Conservation (phyloP, 371 early-diverging fungal species). For the Mycotypha africana region DNA sequence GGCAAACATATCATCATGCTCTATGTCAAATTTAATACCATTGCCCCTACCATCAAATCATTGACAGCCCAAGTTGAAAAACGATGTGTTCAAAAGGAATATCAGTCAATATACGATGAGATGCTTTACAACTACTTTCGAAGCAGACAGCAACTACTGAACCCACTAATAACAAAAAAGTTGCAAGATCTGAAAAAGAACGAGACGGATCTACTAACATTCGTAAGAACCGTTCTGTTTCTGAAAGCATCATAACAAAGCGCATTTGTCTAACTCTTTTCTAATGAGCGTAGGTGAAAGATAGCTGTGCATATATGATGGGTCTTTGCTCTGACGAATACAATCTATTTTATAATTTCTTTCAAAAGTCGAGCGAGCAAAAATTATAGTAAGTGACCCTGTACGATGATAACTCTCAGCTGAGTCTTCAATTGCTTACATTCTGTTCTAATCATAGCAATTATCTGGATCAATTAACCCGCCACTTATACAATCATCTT, state of each 20-base stretch:
- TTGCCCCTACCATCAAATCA: slow-evolving; percentile 57
- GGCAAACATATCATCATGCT: slow-evolving; percentile 51
- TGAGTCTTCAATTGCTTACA: no score
- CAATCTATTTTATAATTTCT: slow-evolving; percentile 70
- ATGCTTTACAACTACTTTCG: slow-evolving; percentile 68
- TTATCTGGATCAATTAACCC: slow-evolving; percentile 61
- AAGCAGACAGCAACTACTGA: slow-evolving; percentile 61
- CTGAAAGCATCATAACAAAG: neutral
- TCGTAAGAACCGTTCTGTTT: slow-evolving; percentile 51
- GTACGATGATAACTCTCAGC: neutral
- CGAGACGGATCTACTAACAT: slow-evolving; percentile 54
- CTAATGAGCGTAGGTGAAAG: slow-evolving; percentile 45
- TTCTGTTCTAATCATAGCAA: slow-evolving; percentile 33
- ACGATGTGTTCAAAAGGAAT: slow-evolving; percentile 72
- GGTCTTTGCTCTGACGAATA: slow-evolving; percentile 79
- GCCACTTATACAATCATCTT: slow-evolving; percentile 75
- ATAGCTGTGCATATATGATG: slow-evolving; percentile 76
- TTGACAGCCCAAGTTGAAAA: slow-evolving; percentile 70
- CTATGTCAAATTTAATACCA: slow-evolving; percentile 74
- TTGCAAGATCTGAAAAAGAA: slow-evolving; percentile 55
- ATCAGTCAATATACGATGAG: slow-evolving; percentile 68
- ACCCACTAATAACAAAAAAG: slow-evolving; percentile 57
- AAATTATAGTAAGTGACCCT: slow-evolving; percentile 45
- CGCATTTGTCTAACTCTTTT: no score
- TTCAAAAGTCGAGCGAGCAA: slow-evolving; percentile 57